Evolutionary conservation across 225 moss, liverwort and hornwort genomes (phyloP).

Genomic region (Climacium dendroides): DNA sequence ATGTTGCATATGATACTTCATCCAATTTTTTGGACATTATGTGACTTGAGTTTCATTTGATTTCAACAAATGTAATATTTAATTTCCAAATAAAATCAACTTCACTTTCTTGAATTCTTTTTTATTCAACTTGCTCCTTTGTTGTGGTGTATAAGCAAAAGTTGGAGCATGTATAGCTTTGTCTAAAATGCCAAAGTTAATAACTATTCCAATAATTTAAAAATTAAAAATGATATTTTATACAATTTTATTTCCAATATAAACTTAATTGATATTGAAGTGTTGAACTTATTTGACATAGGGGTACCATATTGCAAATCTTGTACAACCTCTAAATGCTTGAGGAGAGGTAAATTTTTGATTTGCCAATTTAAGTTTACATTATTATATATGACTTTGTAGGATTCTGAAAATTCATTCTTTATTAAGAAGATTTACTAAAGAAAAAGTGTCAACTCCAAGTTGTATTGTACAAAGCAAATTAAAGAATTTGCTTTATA

Average conservation of each 20-base stretch:
- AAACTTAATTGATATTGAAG: neutral
- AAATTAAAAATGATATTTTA: too few species aligned
- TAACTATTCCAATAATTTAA: neutral
- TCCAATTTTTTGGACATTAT: too few species aligned
- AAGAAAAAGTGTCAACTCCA: too few species aligned
- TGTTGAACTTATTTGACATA: neutral
- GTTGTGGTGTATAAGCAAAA: neutral
- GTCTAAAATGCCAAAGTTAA: too few species aligned
- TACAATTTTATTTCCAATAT: neutral
- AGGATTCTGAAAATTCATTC: too few species aligned
- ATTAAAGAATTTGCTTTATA: too few species aligned
- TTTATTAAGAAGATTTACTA: too few species aligned
- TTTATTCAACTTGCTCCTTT: fast-evolving
- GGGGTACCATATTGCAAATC: neutral
- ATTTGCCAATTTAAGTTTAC: neutral
- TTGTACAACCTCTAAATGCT: neutral
- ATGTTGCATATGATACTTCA: neutral
- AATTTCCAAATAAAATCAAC: neutral
- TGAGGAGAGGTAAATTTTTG: neutral
- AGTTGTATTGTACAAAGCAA: too few species aligned
- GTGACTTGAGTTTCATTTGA: neutral
- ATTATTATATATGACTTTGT: neutral
- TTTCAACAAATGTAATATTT: neutral
- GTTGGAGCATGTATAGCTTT: neutral
- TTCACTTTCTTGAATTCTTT: neutral